Evolutionary conservation across 208 protist genomes (phyloP), one percentile per base, ranked within the genome.

Genomic region (Crithidia expoeki): DNA sequence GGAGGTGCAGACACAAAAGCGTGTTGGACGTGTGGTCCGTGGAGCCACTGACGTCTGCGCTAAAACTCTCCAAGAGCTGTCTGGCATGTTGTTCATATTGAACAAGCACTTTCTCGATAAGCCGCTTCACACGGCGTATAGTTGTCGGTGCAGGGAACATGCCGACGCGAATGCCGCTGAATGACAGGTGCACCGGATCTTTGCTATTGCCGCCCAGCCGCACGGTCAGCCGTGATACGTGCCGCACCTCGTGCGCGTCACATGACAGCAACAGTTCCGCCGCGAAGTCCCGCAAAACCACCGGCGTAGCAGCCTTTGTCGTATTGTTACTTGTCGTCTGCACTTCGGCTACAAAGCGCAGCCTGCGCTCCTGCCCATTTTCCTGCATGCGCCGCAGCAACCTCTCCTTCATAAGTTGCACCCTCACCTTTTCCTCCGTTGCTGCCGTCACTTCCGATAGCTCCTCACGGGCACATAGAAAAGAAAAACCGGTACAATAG

Each of bases 211-310:
- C 56, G 21, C 59, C 46, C 33, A 59, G 21, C 19, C 25, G 30
- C 21, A n/a, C 21, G 36, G n/a, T 40, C 4, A 34, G 44, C 2
- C n/a, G 51, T 14, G 32, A 53, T 2, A 23, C 16, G 28, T 27
- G 27, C 21, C 28, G 23, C 19, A 65, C 32, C 42, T 61, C 64
- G n/a, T 72, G 23, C 19, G 19, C 33, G 6, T 32, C 56, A 58
- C 72, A 77, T 0, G 72, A 42, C 19, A 77, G 64, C 55, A 77
- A 21, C 16, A 77, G 23, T 58, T 77, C 72, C 16, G 72, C 72
- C 0, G 72, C 46, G 11, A 52, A 53, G 58, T 72, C 38, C 10
- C 38, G 57, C 34, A 77, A 17, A 12, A 70, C 27, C 25, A 59
- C 30, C 1, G 72, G 56, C 17, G 49, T 17, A 14, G 17, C 17